A percentile compares a stretch with the other conserved stretches of the same genome.
phyloP scores from a whole-genome alignment of 257 asterid species.

The Lantana camara region DNA sequence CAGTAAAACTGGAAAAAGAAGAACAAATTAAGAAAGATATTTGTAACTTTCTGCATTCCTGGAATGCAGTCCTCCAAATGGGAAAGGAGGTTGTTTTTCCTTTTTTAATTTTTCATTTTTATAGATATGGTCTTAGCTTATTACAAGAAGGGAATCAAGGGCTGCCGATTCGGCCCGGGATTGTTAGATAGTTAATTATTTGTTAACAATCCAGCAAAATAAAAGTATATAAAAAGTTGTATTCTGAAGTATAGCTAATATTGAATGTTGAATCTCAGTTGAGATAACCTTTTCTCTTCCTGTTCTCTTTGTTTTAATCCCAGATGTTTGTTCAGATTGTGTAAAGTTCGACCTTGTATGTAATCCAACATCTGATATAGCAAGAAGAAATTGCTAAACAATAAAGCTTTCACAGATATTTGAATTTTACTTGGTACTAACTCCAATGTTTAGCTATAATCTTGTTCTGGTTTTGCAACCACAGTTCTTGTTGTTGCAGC shows the following conservation, averaged over 20 bases:
- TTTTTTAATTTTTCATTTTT: too few species aligned
- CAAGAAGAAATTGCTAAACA: too few species aligned
- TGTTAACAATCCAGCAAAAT: not conserved
- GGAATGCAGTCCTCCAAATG: conserved; percentile 5
- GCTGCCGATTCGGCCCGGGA: not conserved
- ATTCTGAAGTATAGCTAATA: not conserved
- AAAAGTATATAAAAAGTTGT: not conserved
- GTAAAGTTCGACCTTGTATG: too few species aligned
- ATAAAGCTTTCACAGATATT: too few species aligned
- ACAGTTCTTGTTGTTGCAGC: conserved; percentile 53
- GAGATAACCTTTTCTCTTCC: not conserved
- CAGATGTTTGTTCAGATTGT: too few species aligned
- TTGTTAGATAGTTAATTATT: conserved; percentile 9
- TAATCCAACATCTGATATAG: too few species aligned
- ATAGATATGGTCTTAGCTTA: not conserved
- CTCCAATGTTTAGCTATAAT: conserved; percentile 49
- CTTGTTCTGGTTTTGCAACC: conserved; percentile 82
- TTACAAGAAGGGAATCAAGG: not conserved
- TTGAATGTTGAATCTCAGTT: too few species aligned
- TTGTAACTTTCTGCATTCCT: conserved; percentile 1
- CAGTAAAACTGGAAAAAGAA: conserved; percentile 5
- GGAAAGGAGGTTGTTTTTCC: not conserved
- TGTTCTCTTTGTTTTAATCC: too few species aligned
- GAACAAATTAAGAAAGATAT: not conserved
- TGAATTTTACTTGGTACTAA: too few species aligned